Conservation (phyloP, 1,139 yeast genomes). For the Sugiyamaella grinbergsii region DNA sequence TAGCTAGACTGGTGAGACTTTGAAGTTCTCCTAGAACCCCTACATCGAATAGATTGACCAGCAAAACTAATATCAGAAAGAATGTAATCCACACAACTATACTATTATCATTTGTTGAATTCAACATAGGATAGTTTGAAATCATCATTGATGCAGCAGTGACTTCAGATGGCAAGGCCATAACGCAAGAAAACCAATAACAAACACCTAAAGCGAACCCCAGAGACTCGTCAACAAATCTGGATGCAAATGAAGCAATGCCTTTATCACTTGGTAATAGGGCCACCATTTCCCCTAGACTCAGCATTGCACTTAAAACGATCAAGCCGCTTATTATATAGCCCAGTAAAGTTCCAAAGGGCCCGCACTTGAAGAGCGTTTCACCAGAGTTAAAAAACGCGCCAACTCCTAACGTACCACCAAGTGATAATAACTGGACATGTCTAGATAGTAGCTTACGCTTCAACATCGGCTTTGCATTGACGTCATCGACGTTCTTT, state of each 20-base stretch:
- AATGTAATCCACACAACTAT: conserved; percentile 69
- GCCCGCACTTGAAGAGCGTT: conserved; percentile 77
- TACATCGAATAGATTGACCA: conserved; percentile 65
- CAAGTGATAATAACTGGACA: conserved; percentile 77
- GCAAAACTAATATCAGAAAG: conserved; percentile 53
- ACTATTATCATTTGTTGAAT: conserved; percentile 51
- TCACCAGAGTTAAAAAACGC: conserved; percentile 75
- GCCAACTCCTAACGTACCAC: conserved; percentile 87
- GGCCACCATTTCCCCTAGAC: conserved; percentile 87
- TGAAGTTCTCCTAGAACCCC: conserved; percentile 77
- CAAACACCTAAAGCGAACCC: conserved; percentile 82
- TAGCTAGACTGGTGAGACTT: conserved; percentile 60
- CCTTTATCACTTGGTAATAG: conserved; percentile 82
- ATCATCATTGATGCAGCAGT: conserved; percentile 79
- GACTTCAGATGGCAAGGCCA: conserved; percentile 77
- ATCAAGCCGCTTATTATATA: conserved; percentile 66
- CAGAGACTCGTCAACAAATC: conserved; percentile 83
- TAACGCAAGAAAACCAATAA: conserved; percentile 72
- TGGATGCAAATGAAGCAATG: conserved; percentile 56
- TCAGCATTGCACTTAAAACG: conserved; percentile 67
- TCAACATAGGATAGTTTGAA: conserved; percentile 59
- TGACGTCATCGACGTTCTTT: conserved; percentile 10
- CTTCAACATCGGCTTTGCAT: conserved; percentile 35
- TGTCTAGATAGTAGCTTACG: conserved; percentile 69
- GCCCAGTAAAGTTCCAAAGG: conserved; percentile 76